phyloP scores from a whole-genome alignment of 441 rosid genomes.

The Caryocar brasiliense region DNA sequence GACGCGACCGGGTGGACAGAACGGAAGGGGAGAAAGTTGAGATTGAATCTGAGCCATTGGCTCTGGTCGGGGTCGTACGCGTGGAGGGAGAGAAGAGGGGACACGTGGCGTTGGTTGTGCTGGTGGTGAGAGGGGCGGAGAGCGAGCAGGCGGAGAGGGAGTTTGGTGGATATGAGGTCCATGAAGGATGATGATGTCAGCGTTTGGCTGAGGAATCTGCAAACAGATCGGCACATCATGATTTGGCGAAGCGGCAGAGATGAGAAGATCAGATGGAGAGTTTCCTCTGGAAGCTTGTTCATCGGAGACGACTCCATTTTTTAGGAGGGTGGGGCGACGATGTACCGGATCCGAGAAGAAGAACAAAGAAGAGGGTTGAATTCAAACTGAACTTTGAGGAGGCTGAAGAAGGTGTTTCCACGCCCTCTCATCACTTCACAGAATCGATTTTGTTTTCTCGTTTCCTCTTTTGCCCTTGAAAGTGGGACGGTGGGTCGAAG shows the following conservation, averaged over 20 bases:
- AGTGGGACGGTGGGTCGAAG: too few relatives aligned
- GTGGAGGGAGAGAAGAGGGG: constrained; percentile 30
- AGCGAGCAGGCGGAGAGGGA: constrained; percentile 51
- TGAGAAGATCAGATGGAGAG: constrained; percentile 78
- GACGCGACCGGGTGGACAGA: constrained; percentile 64
- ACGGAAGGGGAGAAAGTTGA: constrained; percentile 61
- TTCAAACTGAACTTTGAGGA: too few relatives aligned
- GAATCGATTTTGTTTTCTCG: too few relatives aligned
- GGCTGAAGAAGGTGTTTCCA: too few relatives aligned
- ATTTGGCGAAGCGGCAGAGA: constrained; percentile 71
- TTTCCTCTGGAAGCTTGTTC: constrained; percentile 58
- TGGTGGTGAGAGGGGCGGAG: constrained; percentile 60
- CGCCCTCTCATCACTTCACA: too few relatives aligned
- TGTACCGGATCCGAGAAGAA: not conserved
- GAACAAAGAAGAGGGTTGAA: too few relatives aligned
- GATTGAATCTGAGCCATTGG: constrained; percentile 53
- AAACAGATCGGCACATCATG: constrained; percentile 59
- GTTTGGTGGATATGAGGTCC: constrained; percentile 39
- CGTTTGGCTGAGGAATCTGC: constrained; percentile 49
- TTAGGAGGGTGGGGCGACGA: constrained; percentile 13
- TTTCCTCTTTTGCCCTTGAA: too few relatives aligned
- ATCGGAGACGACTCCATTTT: constrained; percentile 60
- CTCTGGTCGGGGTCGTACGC: constrained; percentile 50
- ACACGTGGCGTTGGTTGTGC: constrained; percentile 31
- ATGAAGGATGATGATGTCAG: constrained; percentile 53